These are phyloP conservation scores for Rosa chinensis DNA, from an alignment of 306 rosid species.

Conservation along the genomic window DNA sequence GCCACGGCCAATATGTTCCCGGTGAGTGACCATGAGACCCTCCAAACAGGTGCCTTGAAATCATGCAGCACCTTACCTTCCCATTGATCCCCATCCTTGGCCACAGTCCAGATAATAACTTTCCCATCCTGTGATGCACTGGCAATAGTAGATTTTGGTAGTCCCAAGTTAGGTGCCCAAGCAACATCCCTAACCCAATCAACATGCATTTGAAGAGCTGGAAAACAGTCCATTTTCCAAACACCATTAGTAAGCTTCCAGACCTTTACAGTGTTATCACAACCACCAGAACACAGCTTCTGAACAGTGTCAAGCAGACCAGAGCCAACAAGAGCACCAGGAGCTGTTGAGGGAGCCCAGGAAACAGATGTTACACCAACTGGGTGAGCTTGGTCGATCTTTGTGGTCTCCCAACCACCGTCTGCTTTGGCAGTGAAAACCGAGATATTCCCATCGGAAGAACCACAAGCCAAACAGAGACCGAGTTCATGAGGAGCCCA, in stretches of 20 bases:
- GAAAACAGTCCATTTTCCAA: conserved; percentile 91
- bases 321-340: conserved; percentile 72
- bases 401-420: conserved; percentile 77
- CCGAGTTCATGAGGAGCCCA: conserved; percentile 89
- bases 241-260: conserved; percentile 67
- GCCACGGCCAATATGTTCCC: conserved; percentile 87
- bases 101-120: conserved; percentile 80
- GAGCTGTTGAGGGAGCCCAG: conserved; percentile 87
- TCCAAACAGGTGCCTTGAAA: conserved; percentile 76
- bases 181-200: conserved; percentile 94
- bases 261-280: conserved; percentile 80
- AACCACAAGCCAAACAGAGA: conserved; percentile 79
- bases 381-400: conserved; percentile 78
- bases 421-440: conserved; percentile 68
- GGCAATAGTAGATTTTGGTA: conserved; percentile 80
- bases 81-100: conserved; percentile 82
- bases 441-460: conserved; percentile 84
- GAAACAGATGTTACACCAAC: conserved; percentile 90
- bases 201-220: conserved; percentile 76
- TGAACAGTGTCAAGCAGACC: conserved; percentile 79
- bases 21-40: conserved; percentile 87
- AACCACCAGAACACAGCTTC: conserved; percentile 87
- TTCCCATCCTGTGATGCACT: conserved; percentile 82
- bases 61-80: conserved; percentile 72
- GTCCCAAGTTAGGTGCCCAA: conserved; percentile 92